Evolutionary conservation across 495 filamentous ascomycete genomes (phyloP), one percentile per base, ranked within the genome.

Genomic region (Talaromyces stipitatus): DNA sequence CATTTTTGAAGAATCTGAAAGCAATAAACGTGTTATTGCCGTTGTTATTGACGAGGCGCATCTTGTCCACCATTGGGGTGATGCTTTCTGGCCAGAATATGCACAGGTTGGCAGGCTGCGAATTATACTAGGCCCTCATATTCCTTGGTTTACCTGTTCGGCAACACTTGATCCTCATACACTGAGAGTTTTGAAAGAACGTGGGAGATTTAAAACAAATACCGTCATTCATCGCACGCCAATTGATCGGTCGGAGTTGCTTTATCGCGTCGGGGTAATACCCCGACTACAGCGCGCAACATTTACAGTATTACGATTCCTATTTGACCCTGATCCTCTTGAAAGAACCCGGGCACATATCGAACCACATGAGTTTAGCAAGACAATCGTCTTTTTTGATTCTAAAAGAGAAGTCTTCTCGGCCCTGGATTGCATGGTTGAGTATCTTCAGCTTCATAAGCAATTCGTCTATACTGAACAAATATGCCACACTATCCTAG

Each of bases 31-130:
- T 8, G 11, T 54, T 27, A 27, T 24, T 27, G 26, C 30, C 8
- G 50, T 54, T 32, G 12, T 54, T 32, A 32, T 54, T 29, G 50
- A 54, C 16, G 50, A 54, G 18, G 50, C 50, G 12, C 50, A 32
- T 32, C 50, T 54, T 2, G 22, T 54, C 22, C 23, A 10, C 12
- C 50, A 29, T 29, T 54, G 50, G 50, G 50, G 50, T 7, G 28
- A 18, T 32, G 29, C 11, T 29, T 54, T 54, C 50, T 7, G 28
- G 11, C 22, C 47, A 2, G 6, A 50, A 14, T 50, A 50, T 50
- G 47, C 47, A 18, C 47, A 27, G 14, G 20, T 50, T 27, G 28
- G 22, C 22, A n/a, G 11, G 11, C 47, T 50, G 4, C 22, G 47
- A 5, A 50, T 22, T 6, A 50, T 50, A 20, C 11, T 50, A 20